A percentile compares a stretch with the other conserved stretches of the same genome.
Evolutionary conservation across 2,329 filamentous ascomycete species (phyloP).

Genomic region (Hawksworthiomyces lignivorus): DNA sequence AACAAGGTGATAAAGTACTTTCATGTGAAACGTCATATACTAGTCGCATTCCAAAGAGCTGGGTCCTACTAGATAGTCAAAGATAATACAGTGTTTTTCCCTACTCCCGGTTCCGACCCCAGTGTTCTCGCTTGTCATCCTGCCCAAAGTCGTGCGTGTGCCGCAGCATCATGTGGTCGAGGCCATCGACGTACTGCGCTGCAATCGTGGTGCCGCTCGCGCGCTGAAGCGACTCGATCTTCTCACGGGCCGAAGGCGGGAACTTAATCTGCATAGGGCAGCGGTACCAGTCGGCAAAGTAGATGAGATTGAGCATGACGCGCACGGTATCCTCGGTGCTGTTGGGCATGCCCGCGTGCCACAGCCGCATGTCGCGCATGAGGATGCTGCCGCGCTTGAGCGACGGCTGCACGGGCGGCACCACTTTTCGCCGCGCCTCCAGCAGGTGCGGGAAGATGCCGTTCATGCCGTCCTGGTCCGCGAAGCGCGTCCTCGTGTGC

Average conservation of each 20-base stretch:
- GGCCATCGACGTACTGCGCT: conserved; percentile 9
- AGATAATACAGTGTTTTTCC: too few relatives aligned
- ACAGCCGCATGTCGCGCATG: conserved; percentile 38
- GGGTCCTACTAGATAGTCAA: too few relatives aligned
- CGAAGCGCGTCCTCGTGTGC: conserved; percentile 21
- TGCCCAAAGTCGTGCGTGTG: conserved; percentile 15
- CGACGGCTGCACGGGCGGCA: conserved; percentile 29
- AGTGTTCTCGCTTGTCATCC: conserved; percentile 12
- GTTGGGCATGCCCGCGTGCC: conserved; percentile 45
- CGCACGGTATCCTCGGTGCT: conserved; percentile 27
- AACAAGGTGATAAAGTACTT: too few relatives aligned
- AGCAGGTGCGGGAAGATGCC: conserved; percentile 21
- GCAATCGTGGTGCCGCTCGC: conserved; percentile 6
- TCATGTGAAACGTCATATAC: too few relatives aligned
- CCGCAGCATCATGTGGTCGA: conserved; percentile 12
- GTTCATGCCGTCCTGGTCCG: conserved; percentile 24
- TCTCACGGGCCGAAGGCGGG: not conserved
- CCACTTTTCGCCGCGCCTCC: conserved; percentile 23
- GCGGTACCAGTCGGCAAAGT: conserved; percentile 32
- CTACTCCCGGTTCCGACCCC: conserved; percentile 2
- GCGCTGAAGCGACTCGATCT: not conserved
- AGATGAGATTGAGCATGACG: conserved; percentile 34
- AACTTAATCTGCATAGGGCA: conserved; percentile 15
- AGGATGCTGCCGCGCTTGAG: conserved; percentile 36
- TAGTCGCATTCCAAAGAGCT: too few relatives aligned